phyloP scores from a whole-genome alignment of 257 asterid genomes.

The Solanum corneliomulleri region DNA sequence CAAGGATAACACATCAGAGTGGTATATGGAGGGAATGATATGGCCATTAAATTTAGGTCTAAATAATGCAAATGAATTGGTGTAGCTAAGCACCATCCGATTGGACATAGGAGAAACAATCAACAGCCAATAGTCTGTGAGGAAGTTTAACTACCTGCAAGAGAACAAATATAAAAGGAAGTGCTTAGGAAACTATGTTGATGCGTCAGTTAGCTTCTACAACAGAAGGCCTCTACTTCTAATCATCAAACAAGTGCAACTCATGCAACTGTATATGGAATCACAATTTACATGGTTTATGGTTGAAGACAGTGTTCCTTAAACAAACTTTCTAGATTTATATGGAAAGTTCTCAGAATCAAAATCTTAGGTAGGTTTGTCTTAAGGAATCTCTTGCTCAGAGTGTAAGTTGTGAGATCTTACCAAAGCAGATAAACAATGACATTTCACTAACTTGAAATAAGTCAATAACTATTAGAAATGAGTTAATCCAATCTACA shows the following conservation, averaged over 20 bases:
- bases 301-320: not conserved
- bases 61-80: not conserved
- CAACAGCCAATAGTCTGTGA: not conserved
- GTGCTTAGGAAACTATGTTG: not conserved
- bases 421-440: not conserved
- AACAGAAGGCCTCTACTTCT: not conserved
- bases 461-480: not conserved
- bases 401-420: not conserved
- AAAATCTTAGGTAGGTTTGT: not conserved
- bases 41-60: not conserved
- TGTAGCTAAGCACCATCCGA: not conserved
- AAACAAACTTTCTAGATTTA: not conserved
- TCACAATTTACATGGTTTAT: not conserved
- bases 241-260: not conserved
- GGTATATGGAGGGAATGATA: not conserved
- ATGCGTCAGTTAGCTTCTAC: not conserved
- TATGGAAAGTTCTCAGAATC: not conserved
- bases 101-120: not conserved
- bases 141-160: not conserved
- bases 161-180: not conserved
- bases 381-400: not conserved
- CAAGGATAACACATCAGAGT: not conserved
- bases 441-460: not conserved
- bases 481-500: not conserved
- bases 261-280: not conserved